phyloP scores from a whole-genome alignment of 441 rosid species.

The Populus hybrid region DNA sequence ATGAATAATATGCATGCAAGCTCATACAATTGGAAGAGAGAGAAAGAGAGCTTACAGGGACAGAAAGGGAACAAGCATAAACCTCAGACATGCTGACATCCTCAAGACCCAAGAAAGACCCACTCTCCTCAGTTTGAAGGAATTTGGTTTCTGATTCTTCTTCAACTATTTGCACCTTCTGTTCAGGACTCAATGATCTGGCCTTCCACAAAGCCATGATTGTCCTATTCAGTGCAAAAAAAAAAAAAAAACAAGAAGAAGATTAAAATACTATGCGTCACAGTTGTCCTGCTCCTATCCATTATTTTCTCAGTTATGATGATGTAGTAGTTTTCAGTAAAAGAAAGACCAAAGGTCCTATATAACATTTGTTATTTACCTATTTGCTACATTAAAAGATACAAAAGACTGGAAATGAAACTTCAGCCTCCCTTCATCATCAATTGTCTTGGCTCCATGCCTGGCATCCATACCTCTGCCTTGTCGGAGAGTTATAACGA shows the following conservation, averaged over 20 bases:
- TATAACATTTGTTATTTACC: conserved; percentile 43
- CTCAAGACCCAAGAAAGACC: conserved; percentile 74
- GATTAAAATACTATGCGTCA: conserved; percentile 10
- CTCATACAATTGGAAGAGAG: background rate
- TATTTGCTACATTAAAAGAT: conserved; percentile 78
- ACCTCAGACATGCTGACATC: conserved; percentile 82
- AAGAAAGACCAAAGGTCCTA: background rate
- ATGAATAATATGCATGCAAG: background rate
- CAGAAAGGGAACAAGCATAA: conserved; percentile 54
- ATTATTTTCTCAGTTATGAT: background rate
- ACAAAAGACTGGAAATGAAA: conserved; percentile 93
- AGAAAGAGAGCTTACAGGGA: conserved; percentile 56
- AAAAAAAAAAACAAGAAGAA: conserved; percentile 25
- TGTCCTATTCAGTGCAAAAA: conserved; percentile 47
- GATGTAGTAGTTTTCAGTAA: background rate
- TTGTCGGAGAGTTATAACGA: conserved; percentile 74
- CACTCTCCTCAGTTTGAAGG: conserved; percentile 73
- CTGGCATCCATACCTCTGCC: conserved; percentile 86
- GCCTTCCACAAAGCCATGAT: conserved; percentile 98
- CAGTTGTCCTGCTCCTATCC: background rate
- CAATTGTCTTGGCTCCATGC: conserved; percentile 83
- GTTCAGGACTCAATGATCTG: conserved; percentile 86
- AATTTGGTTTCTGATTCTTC: conserved; percentile 78
- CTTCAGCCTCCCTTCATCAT: conserved; percentile 90
- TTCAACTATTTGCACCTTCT: conserved; percentile 86